These are phyloP conservation scores for Hawksworthiomyces lignivorus DNA, from an alignment of 2,329 filamentous ascomycete species.

Conservation along the genomic window DNA sequence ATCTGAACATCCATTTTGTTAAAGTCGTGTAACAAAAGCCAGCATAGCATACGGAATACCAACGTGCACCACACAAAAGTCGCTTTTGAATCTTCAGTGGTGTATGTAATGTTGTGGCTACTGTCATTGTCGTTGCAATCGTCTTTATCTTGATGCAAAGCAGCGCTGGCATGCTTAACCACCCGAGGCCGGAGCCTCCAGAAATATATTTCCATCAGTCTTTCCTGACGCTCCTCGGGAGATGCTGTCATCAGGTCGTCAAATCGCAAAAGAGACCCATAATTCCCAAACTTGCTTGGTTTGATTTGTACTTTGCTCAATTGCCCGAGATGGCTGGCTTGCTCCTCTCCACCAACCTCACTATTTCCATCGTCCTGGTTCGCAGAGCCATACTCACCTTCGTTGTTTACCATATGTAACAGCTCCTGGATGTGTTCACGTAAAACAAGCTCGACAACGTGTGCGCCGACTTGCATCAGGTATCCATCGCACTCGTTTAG, in stretches of 20 bases:
- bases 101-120: constrained; percentile 10
- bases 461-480: constrained; percentile 23
- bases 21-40: constrained; percentile 51
- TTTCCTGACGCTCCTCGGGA: constrained; percentile 40
- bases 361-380: constrained; percentile 12
- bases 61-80: constrained; percentile 47
- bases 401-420: constrained; percentile 36
- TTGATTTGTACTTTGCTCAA: too few relatives aligned
- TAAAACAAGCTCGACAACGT: constrained; percentile 37
- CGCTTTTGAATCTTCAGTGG: constrained; percentile 14
- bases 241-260: constrained; percentile 38
- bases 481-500: constrained; percentile 36
- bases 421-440: constrained; percentile 44
- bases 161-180: constrained; percentile 24
- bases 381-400: constrained; percentile 22
- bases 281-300: too few relatives aligned
- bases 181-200: constrained; percentile 33
- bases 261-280: constrained; percentile 29
- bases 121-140: constrained; percentile 9
- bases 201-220: constrained; percentile 47
- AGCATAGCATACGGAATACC: constrained; percentile 51
- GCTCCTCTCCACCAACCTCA: not conserved
- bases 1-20: constrained; percentile 45
- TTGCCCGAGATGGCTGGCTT: too few relatives aligned
- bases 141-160: constrained; percentile 10